Evolutionary conservation across 163 green algal genomes (phyloP).

Genomic region (Trebouxia gelatinosa): DNA sequence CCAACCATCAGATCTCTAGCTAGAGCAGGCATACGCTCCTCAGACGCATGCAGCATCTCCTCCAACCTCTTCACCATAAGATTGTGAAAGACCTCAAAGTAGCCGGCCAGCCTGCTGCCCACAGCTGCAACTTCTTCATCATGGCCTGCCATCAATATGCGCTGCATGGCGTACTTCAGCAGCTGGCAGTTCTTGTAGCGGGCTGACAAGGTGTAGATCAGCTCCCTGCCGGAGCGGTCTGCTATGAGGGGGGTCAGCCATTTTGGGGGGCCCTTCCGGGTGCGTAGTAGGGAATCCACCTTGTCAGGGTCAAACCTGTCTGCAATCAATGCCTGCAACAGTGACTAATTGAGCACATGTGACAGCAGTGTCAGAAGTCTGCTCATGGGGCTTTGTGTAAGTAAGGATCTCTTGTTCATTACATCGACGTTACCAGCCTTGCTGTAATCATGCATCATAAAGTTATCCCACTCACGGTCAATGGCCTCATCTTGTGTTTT

Average conservation of each 20-base stretch:
- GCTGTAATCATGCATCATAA: no score
- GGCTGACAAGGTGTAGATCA: constrained; percentile 78
- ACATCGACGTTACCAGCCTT: no score
- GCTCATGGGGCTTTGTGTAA: no score
- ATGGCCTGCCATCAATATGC: constrained; percentile 68
- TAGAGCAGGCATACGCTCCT: neutral
- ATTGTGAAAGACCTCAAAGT: constrained; percentile 83
- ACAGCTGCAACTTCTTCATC: constrained; percentile 68
- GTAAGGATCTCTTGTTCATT: no score
- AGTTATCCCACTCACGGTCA: no score
- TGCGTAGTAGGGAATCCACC: constrained; percentile 66
- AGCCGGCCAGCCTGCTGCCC: constrained; percentile 65
- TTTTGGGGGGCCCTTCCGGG: constrained; percentile 51
- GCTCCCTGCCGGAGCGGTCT: constrained; percentile 56
- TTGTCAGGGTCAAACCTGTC: constrained; percentile 68
- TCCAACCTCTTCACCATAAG: constrained; percentile 62
- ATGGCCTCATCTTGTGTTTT: no score
- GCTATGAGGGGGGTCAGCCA: constrained; percentile 75
- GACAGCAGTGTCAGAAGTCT: neutral
- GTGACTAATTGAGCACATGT: neutral
- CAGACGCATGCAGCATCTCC: constrained; percentile 29
- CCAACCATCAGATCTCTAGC: constrained; percentile 50
- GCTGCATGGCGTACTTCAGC: constrained; percentile 86
- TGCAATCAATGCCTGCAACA: constrained; percentile 53
- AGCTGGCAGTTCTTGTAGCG: constrained; percentile 75